Conservation (phyloP, 768 basidiomycete species). For the Albatrellus ellisii region DNA sequence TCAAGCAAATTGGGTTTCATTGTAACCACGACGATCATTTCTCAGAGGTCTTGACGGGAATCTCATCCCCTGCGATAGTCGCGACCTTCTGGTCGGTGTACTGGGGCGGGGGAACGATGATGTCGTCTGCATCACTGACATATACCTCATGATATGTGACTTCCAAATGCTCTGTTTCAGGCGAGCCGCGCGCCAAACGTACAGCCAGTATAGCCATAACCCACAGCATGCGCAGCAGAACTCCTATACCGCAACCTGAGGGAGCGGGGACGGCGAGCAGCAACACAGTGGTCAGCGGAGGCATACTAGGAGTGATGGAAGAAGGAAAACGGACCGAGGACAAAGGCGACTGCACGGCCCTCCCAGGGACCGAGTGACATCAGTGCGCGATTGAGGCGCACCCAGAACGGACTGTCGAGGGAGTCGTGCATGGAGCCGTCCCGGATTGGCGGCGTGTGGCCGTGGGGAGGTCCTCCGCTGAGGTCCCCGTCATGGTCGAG, state of each 20-base stretch:
- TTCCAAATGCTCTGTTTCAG: conserved; percentile 21
- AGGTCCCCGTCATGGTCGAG: not conserved
- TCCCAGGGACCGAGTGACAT: conserved; percentile 72
- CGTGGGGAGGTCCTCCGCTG: conserved; percentile 4
- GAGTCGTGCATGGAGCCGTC: conserved; percentile 11
- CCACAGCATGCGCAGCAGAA: conserved; percentile 70
- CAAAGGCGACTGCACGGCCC: conserved; percentile 71
- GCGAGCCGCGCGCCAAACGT: conserved; percentile 34
- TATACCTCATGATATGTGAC: conserved; percentile 1
- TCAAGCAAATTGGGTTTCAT: no score
- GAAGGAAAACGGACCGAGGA: conserved; percentile 42
- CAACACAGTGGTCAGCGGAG: not conserved
- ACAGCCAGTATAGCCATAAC: conserved; percentile 50
- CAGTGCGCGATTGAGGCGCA: conserved; percentile 51
- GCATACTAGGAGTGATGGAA: not conserved
- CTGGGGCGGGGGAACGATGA: conserved; percentile 2
- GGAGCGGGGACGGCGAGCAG: not conserved
- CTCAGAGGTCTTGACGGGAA: no score
- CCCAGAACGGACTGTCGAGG: conserved; percentile 31
- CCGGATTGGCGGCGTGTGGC: conserved; percentile 15
- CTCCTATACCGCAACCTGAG: conserved; percentile 73
- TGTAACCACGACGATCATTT: no score
- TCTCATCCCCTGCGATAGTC: no score
- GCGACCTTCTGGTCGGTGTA: conserved; percentile 5
- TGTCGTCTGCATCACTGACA: conserved; percentile 7